Conservation (phyloP, 495 filamentous ascomycete genomes). For the Xylaria telfairii region DNA sequence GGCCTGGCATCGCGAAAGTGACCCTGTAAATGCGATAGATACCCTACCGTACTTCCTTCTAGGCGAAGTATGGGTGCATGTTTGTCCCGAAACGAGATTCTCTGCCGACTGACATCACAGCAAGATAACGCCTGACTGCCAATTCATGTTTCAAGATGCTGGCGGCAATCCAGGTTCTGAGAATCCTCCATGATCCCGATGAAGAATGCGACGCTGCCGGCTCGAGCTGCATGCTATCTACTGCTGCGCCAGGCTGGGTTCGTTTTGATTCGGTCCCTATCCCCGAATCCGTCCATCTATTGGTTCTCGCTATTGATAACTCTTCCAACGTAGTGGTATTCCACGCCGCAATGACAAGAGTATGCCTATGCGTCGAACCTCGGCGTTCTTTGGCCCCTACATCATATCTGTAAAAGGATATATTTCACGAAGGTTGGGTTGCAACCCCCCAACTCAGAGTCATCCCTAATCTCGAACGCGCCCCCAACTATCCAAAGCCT, state of each 20-base stretch:
- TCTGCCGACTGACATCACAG: slow-evolving; percentile 14
- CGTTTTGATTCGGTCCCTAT: slow-evolving; percentile 9
- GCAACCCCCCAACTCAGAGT: slow-evolving; percentile 4
- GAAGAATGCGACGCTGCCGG: slow-evolving; percentile 21
- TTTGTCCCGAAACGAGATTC: not conserved
- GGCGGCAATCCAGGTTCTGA: not conserved
- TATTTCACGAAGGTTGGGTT: slow-evolving; percentile 11
- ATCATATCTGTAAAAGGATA: not conserved
- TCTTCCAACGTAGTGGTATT: not conserved
- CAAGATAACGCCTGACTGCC: slow-evolving; percentile 5
- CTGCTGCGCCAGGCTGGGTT: slow-evolving; percentile 8
- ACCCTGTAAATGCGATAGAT: not conserved
- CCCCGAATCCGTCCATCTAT: slow-evolving; percentile 6
- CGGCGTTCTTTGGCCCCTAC: not conserved
- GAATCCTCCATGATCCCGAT: slow-evolving; percentile 17
- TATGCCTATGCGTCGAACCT: slow-evolving; percentile 6
- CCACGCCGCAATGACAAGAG: not conserved
- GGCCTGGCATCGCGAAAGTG: not conserved
- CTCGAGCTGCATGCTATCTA: slow-evolving; percentile 13
- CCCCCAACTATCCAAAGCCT: slow-evolving; percentile 2
- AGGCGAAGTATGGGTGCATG: not conserved
- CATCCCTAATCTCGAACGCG: slow-evolving; percentile 15
- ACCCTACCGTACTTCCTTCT: not conserved
- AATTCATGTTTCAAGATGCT: slow-evolving; percentile 23
- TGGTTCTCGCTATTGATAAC: slow-evolving; percentile 7